phyloP scores from a whole-genome alignment of 768 basidiomycete species.

The Auricularia sp. region DNA sequence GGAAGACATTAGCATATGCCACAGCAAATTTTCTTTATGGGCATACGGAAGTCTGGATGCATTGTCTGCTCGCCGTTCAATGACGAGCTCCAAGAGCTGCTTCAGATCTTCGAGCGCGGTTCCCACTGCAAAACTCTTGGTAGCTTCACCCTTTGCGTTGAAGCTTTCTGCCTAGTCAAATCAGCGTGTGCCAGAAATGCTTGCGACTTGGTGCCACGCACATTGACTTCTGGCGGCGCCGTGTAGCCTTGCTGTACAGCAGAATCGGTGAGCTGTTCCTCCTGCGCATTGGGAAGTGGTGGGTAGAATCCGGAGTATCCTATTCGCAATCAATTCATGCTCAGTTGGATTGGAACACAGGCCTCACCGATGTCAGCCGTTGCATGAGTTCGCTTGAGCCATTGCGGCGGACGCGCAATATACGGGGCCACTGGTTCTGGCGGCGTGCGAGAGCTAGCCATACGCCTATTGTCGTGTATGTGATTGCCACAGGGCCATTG shows the following conservation, averaged over 20 bases:
- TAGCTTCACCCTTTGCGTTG: no score
- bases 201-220: conserved; percentile 22
- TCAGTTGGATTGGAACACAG: no score
- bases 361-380: conserved; percentile 58
- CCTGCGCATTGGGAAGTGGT: conserved; percentile 62
- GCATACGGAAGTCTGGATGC: no score
- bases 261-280: conserved; percentile 54
- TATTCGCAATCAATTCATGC: conserved; percentile 16
- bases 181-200: no score
- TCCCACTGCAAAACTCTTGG: no score
- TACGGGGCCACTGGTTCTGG: not conserved
- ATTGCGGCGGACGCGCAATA: conserved; percentile 41
- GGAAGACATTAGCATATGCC: no score
- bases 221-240: conserved; percentile 44
- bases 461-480: not conserved
- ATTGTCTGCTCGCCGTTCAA: no score
- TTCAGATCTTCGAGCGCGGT: no score
- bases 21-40: no score
- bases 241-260: conserved; percentile 60
- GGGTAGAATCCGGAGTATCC: conserved; percentile 73
- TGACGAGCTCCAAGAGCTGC: no score
- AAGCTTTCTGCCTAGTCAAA: no score
- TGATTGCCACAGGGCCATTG: no score
- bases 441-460: not conserved
- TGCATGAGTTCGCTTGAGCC: conserved; percentile 59